Evolutionary conservation across 805 yeast species (phyloP).

Genomic region (Saturnispora dispora): DNA sequence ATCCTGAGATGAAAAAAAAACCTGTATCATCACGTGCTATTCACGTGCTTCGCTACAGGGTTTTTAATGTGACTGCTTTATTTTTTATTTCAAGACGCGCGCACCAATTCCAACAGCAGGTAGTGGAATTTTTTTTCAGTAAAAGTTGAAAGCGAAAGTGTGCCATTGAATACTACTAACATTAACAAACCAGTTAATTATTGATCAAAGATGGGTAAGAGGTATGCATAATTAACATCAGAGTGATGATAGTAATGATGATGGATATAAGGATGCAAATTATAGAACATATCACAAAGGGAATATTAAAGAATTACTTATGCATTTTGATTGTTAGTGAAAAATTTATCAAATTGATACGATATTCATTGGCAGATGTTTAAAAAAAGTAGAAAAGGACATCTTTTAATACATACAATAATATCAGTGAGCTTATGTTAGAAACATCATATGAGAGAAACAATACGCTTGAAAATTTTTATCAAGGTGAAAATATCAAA

Average conservation of each 20-base stretch:
- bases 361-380: too few relatives aligned
- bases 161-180: not conserved
- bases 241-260: not conserved
- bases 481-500: too few relatives aligned
- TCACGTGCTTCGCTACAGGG: not conserved
- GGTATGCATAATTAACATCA: slow-evolving; percentile 27
- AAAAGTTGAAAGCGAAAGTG: not conserved
- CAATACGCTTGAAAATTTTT: too few relatives aligned
- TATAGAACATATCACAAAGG: not conserved
- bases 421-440: too few relatives aligned
- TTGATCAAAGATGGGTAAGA: slow-evolving; percentile 40
- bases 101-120: not conserved
- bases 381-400: too few relatives aligned
- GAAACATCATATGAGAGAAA: too few relatives aligned
- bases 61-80: slow-evolving; percentile 1
- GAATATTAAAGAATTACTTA: not conserved
- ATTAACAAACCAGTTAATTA: slow-evolving; percentile 6
- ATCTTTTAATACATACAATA: too few relatives aligned
- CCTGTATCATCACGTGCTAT: not conserved
- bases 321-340: not conserved
- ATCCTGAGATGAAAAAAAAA: too few relatives aligned
- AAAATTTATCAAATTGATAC: too few relatives aligned
- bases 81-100: not conserved
- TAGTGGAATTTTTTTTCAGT: not conserved
- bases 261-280: not conserved